phyloP scores from a whole-genome alignment of 75 land plant species.

The Pinus tabuliformis region DNA sequence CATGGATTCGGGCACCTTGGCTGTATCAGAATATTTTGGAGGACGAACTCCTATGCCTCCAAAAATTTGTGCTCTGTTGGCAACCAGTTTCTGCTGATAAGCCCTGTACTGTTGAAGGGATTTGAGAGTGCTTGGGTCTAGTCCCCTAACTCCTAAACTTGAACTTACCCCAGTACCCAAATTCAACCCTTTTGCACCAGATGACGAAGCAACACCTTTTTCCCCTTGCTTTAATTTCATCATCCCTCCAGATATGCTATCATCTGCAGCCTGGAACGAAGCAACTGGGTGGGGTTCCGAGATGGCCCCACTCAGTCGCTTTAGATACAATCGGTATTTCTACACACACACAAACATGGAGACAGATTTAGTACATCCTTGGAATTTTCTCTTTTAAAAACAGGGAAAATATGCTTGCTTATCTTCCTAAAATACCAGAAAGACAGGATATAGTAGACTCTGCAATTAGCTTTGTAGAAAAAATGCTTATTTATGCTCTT shows the following conservation, averaged over 20 bases:
- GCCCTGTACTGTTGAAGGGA: constrained; percentile 24
- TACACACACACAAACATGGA: constrained; percentile 4
- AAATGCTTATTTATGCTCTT: background rate
- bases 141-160: constrained; percentile 3
- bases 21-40: background rate
- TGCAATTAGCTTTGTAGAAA: background rate
- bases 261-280: constrained; percentile 49
- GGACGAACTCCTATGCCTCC: constrained; percentile 17
- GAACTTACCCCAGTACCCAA: constrained; percentile 13
- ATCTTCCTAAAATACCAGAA: background rate
- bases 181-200: constrained; percentile 6
- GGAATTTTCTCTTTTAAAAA: background rate
- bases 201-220: constrained; percentile 1
- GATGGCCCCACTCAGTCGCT: constrained; percentile 45
- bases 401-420: background rate
- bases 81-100: constrained; percentile 19
- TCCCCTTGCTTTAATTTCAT: constrained; percentile 27
- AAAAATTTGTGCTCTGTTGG: constrained; percentile 17
- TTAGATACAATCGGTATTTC: constrained; percentile 52
- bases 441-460: background rate
- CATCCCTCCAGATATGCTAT: constrained; percentile 36
- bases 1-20: constrained; percentile 3
- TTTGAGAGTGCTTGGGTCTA: constrained; percentile 16
- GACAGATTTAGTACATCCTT: background rate
- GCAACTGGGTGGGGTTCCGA: constrained; percentile 48